These are phyloP conservation scores for Backusella westeae DNA, from an alignment of 192 early-diverging fungal species.

Conservation along the genomic window DNA sequence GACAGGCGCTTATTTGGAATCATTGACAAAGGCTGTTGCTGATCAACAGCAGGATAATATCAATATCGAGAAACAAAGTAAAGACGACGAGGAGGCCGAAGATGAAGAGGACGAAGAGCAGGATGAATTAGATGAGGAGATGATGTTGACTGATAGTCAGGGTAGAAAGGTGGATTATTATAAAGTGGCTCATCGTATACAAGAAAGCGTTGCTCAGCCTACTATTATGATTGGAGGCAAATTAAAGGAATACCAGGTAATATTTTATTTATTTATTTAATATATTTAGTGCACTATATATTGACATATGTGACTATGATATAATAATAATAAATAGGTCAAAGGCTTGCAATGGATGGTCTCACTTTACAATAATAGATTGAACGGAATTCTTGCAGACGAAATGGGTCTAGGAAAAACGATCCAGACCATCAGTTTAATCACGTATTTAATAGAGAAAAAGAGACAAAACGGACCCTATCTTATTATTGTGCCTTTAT, in stretches of 20 bases:
- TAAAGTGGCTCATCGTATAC: slow-evolving; percentile 79
- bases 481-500: slow-evolving; percentile 95
- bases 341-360: slow-evolving; percentile 99
- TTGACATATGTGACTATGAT: not conserved
- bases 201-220: slow-evolving; percentile 80
- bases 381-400: slow-evolving; percentile 97
- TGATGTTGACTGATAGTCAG: slow-evolving; percentile 33
- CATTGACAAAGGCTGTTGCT: slow-evolving; percentile 80
- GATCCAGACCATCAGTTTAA: slow-evolving; percentile 94
- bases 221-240: slow-evolving; percentile 81
- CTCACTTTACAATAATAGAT: slow-evolving; percentile 95
- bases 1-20: slow-evolving; percentile 83
- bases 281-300: not conserved
- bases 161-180: slow-evolving; percentile 77
- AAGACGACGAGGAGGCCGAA: slow-evolving; percentile 27
- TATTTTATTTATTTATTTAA: not conserved
- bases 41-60: slow-evolving; percentile 71
- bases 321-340: slow-evolving; percentile 36
- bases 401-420: slow-evolving; percentile 91
- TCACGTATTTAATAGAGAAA: slow-evolving; percentile 93
- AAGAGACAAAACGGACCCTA: slow-evolving; percentile 94
- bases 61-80: slow-evolving; percentile 44
- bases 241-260: slow-evolving; percentile 92
- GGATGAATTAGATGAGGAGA: slow-evolving; percentile 37
- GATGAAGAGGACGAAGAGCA: not conserved